Conservation (phyloP, 495 filamentous ascomycete species). For the Aspergillus kassunensis region DNA sequence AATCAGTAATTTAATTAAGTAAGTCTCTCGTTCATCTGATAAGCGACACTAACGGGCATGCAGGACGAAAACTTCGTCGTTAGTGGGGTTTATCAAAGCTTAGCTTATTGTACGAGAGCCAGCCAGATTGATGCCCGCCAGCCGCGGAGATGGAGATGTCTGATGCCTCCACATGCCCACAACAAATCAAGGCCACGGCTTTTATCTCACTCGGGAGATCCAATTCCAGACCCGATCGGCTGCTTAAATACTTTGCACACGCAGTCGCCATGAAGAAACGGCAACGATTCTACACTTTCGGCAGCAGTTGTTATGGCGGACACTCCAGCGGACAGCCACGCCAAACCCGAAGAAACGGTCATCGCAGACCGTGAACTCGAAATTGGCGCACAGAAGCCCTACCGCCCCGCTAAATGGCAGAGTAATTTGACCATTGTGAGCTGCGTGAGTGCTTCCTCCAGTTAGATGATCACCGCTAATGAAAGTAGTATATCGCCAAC, state of each 20-base stretch:
- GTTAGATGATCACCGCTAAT: neutral
- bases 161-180: neutral
- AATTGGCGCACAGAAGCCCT: neutral
- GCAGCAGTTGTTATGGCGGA: neutral
- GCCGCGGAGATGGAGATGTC: neutral
- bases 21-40: slow-evolving; percentile 1
- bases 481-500: slow-evolving; percentile 32
- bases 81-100: slow-evolving; percentile 3
- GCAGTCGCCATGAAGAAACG: neutral
- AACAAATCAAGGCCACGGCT: neutral
- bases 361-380: slow-evolving; percentile 12
- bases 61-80: neutral
- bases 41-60: neutral
- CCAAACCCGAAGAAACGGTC: slow-evolving; percentile 24
- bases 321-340: neutral
- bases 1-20: neutral
- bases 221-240: neutral
- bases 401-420: slow-evolving; percentile 13
- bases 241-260: neutral
- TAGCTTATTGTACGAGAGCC: neutral
- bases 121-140: neutral
- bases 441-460: slow-evolving; percentile 1
- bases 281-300: neutral
- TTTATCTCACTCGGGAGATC: neutral
- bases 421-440: slow-evolving; percentile 14